phyloP scores from a whole-genome alignment of 345 rosid species.

The Passiflora organensis region DNA sequence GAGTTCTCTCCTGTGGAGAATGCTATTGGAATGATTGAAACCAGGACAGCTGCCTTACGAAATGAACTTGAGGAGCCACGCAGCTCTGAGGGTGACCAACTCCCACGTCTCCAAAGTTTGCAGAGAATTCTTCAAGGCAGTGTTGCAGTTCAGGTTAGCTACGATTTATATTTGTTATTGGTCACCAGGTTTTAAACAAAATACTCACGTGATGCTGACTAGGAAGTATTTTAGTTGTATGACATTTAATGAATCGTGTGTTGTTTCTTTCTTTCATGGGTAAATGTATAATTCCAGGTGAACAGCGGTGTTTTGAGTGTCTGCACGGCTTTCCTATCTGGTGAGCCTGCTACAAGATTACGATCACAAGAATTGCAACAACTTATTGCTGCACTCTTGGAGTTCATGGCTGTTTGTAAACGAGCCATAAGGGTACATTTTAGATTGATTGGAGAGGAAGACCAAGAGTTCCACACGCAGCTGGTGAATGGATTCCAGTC shows the following conservation, averaged over 20 bases:
- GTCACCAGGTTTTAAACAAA: background rate
- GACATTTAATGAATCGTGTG: background rate
- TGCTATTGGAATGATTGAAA: conserved; percentile 99
- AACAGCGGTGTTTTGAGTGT: conserved; percentile 96
- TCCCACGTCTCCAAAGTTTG: conserved; percentile 91
- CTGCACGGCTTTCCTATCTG: conserved; percentile 97
- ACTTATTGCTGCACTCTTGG: conserved; percentile 92
- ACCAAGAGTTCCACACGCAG: conserved; percentile 97
- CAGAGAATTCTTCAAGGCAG: conserved; percentile 99
- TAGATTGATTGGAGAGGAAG: conserved; percentile 93
- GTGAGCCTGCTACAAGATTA: conserved; percentile 95
- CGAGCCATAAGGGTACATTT: conserved; percentile 94
- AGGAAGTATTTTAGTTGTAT: too few relatives aligned
- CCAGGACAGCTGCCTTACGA: conserved; percentile 84
- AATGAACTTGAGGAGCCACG: conserved; percentile 99
- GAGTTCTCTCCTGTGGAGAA: conserved; percentile 98
- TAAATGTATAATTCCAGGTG: conserved; percentile 49
- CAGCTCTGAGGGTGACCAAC: conserved; percentile 94
- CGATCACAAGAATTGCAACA: conserved; percentile 96
- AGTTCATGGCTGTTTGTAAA: conserved; percentile 99
- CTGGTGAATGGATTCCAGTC: conserved; percentile 99
- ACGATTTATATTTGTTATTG: background rate
- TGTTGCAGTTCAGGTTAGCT: conserved; percentile 91
- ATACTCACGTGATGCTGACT: too few relatives aligned
- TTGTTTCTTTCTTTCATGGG: background rate